These are phyloP conservation scores for Suillus discolor DNA, from an alignment of 768 basidiomycete species.

Conservation along the genomic window DNA sequence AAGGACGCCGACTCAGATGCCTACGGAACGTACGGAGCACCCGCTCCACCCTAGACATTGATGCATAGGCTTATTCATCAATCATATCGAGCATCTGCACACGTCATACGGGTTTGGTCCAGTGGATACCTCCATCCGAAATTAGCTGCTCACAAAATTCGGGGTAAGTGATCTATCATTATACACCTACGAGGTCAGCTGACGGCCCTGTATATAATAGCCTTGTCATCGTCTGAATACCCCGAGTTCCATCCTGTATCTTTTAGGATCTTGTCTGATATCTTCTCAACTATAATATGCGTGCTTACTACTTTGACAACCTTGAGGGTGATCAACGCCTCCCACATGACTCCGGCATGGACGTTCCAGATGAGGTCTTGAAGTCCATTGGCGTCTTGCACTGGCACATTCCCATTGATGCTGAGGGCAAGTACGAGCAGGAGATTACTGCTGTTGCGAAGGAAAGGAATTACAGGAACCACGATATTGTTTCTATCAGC, in stretches of 20 bases:
- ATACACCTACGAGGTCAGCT: neutral
- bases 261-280: neutral
- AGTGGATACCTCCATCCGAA: neutral
- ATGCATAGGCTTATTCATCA: neutral
- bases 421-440: constrained; percentile 43
- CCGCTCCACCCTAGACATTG: neutral
- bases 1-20: neutral
- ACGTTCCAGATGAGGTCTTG: constrained; percentile 53
- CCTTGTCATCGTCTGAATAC: neutral
- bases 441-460: constrained; percentile 63
- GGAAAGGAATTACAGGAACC: constrained; percentile 78
- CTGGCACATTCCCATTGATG: constrained; percentile 69
- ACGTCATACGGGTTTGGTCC: neutral
- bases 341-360: constrained; percentile 67
- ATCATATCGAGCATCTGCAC: neutral
- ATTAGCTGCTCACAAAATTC: neutral
- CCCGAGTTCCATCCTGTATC: neutral
- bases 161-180: neutral
- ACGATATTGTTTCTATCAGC: constrained; percentile 76
- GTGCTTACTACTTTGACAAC: constrained; percentile 74
- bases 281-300: constrained; percentile 44
- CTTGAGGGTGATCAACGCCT: constrained; percentile 79
- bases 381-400: constrained; percentile 61
- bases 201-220: neutral
- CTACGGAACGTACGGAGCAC: neutral